These are phyloP conservation scores for Phialophora chinensis DNA, from an alignment of 2,329 filamentous ascomycete genomes.

Conservation along the genomic window DNA sequence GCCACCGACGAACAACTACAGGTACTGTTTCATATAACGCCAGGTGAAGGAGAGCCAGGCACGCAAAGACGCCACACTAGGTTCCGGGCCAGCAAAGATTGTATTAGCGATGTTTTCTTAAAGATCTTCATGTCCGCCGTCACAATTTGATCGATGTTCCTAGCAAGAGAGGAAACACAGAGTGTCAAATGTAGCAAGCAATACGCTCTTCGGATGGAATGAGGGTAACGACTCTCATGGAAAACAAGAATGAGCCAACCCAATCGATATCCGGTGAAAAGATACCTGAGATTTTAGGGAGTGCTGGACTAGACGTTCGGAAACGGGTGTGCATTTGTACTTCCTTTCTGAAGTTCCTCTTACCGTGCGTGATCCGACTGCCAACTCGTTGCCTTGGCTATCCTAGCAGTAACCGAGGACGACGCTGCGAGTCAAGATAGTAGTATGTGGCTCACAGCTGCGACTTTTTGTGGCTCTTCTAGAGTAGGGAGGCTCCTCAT, in stretches of 20 bases:
- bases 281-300: neutral
- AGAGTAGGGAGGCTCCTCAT: neutral
- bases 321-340: neutral
- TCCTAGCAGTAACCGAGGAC: neutral
- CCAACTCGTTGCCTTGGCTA: neutral
- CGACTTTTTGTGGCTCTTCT: neutral
- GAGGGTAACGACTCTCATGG: constrained; percentile 34
- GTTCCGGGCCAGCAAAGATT: neutral
- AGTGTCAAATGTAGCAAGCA: constrained; percentile 15
- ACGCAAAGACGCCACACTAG: neutral
- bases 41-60: neutral
- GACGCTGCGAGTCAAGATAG: neutral
- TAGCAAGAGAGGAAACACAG: constrained; percentile 22
- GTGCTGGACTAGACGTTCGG: neutral
- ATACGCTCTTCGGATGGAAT: constrained; percentile 39
- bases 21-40: neutral
- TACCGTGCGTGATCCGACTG: neutral
- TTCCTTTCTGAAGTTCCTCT: neutral
- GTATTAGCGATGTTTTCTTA: neutral
- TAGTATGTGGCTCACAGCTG: neutral
- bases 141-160: constrained; percentile 20
- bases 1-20: neutral
- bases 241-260: constrained; percentile 31
- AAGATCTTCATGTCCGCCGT: constrained; percentile 27
- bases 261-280: constrained; percentile 37